Base-by-base conservation (phyloP, 2,329 filamentous ascomycete genomes). In the Stagonosporopsis cucurbitacearum region DNA sequence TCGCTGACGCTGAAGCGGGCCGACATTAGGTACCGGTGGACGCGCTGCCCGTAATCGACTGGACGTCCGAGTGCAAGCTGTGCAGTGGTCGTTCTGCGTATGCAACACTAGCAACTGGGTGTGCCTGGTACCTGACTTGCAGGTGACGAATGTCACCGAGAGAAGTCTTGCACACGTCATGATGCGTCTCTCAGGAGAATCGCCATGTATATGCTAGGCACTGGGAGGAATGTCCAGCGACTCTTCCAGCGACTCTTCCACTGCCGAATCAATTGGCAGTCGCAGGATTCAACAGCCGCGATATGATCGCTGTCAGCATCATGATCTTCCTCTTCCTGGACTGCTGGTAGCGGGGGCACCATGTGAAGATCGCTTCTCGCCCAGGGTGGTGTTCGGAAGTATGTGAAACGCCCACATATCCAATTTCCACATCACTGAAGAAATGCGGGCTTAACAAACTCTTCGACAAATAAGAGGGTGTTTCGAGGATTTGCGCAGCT, bases 311-410 rank as follows among this genome's bases (percentile, higher is more conserved):
- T 44, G 43, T 43, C 43, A 47, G 19, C 54, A 39, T 57, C 39
- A 43, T 41, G 15, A 41, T 47, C 33, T 35, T 15, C 32, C n/a
- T 47, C 5, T 30, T 44, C 32, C 39, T 44, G 37, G 42, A 57
- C 37, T 46, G 37, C 43, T 40, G 54, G 44, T 35, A 52, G 49
- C 49, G 44, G 49, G 48, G 48, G 22, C 36, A 44, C 54, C 54
- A 44, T 52, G 49, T 40, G 54, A 52, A 57, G 49, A 57, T 57
- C 54, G 9, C 26, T 36, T 46, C 32, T 49, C 48, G 48, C 11
- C 33, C 40, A 33, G 39, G 45, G 26, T 45, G 25, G 39, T 50
- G 39, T 40, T 36, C 41, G 33, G 36, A 36, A 50, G 23, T 23
- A 13, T 47, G 37, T 30, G 47, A 41, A 40, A 41, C 32, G 36